Percentiles rank a stretch among this genome's conserved stretches.
Evolutionary conservation across 371 early-diverging fungal genomes (phyloP).

Genomic region (Smittium mucronatum): DNA sequence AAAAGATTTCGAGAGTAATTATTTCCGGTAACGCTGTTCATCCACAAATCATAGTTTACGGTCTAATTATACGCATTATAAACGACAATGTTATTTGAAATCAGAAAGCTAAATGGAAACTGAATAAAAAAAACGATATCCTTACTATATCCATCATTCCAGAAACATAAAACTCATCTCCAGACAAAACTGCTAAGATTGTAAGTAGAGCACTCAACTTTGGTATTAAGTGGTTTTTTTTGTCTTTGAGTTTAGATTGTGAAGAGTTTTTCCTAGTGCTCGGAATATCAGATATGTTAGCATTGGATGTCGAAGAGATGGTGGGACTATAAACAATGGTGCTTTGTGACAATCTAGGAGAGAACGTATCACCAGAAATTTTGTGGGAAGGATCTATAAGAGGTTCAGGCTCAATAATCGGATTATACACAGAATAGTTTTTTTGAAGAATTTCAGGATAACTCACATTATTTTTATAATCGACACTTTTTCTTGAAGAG

Average conservation of each 20-base stretch:
- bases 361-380: too few species aligned
- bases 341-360: too few species aligned
- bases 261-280: not conserved
- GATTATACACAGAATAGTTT: too few species aligned
- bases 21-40: not conserved
- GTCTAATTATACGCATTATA: too few species aligned
- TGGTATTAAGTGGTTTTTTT: not conserved
- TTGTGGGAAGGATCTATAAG: too few species aligned
- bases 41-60: not conserved
- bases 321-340: too few species aligned
- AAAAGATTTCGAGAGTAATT: not conserved
- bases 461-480: not conserved
- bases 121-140: too few species aligned
- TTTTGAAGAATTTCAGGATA: not conserved
- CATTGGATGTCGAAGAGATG: too few species aligned
- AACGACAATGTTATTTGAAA: too few species aligned
- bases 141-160: not conserved
- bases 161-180: not conserved
- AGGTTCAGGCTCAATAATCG: too few species aligned
- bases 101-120: too few species aligned
- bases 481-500: not conserved
- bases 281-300: too few species aligned
- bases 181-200: not conserved
- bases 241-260: not conserved
- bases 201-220: not conserved